Base-by-base conservation (phyloP, 768 basidiomycete species). In the Coprinopsis sp. region DNA sequence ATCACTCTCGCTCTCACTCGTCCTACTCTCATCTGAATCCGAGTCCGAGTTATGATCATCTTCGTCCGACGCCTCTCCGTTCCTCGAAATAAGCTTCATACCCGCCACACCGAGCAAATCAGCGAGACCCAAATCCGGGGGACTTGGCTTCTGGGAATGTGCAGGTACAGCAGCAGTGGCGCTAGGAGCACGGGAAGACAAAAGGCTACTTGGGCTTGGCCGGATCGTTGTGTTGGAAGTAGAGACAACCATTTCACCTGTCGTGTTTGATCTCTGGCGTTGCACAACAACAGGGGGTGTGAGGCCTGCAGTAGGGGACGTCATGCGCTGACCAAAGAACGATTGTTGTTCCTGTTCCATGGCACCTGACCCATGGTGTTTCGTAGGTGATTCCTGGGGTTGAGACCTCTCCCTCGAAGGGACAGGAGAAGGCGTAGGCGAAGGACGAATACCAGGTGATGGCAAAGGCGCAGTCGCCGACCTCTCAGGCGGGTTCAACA, bases 121-220 rank as follows among this genome's bases (percentile, higher is more conserved):
- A 12, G 67, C 68, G 3, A 77, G 59, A 50, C 72, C 73, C 16
- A 68, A 64, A 37, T 72, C 72, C 12, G 67, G 64, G 4, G 67
- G 64, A 37, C 65, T 67, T 25, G 56, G 58, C 24, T 59, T 58
- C 22, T 41, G 50, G 33, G 44, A n/a, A n/a, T n/a, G 42, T 37
- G 37, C 21, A 37, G 38, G 34, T 11, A 33, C 34, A 30, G 38
- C 29, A 14, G 49, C 47, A 8, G 45, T 16, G 10, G 51, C 27
- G 24, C 24, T 25, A 14, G 39, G 47, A 33, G 51, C 37, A 24
- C n/a, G n/a, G n/a, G n/a, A n/a, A n/a, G n/a, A n/a, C n/a, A n/a
- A n/a, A n/a, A n/a, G n/a, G n/a, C n/a, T n/a, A n/a, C n/a, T 11
- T 11, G 40, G 27, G 5, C 40, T 12, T 11, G 25, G 10, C 18